A percentile compares a stretch with the other conserved stretches of the same genome.
These are phyloP conservation scores for Phialocephala subalpina DNA, from an alignment of 2,329 filamentous ascomycete species.

Conservation along the genomic window DNA sequence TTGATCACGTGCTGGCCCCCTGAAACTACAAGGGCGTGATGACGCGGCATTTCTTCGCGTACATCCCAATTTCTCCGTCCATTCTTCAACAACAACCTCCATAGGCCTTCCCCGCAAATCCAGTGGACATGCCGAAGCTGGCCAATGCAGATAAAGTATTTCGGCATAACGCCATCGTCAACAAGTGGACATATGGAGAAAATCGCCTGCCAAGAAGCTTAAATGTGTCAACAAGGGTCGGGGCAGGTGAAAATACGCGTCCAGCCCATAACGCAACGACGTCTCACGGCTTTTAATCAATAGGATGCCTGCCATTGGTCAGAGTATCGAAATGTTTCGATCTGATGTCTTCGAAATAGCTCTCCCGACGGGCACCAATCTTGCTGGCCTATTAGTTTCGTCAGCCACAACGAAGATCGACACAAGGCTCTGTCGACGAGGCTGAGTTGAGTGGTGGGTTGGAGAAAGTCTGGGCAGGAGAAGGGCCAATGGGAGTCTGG, in stretches of 20 bases:
- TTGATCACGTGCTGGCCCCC: not conserved
- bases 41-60: constrained; percentile 3
- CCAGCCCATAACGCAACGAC: not conserved
- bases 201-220: not conserved
- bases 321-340: not conserved
- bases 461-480: not conserved
- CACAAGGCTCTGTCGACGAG: not conserved
- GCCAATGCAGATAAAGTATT: not conserved
- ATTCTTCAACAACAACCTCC: not conserved
- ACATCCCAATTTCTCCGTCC: not conserved
- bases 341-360: constrained; percentile 5
- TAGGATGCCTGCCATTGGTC: not conserved
- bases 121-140: not conserved
- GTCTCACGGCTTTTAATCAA: not conserved
- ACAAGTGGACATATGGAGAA: not conserved
- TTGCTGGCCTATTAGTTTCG: not conserved
- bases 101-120: not conserved
- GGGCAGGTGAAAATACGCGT: not conserved
- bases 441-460: constrained; percentile 6
- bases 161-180: not conserved
- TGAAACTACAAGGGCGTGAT: not conserved
- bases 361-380: not conserved
- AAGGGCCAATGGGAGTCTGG: not conserved
- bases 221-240: not conserved
- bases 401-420: constrained; percentile 13